Conservation (phyloP, 495 filamentous ascomycete species). For the Bacidia gigantensis region DNA sequence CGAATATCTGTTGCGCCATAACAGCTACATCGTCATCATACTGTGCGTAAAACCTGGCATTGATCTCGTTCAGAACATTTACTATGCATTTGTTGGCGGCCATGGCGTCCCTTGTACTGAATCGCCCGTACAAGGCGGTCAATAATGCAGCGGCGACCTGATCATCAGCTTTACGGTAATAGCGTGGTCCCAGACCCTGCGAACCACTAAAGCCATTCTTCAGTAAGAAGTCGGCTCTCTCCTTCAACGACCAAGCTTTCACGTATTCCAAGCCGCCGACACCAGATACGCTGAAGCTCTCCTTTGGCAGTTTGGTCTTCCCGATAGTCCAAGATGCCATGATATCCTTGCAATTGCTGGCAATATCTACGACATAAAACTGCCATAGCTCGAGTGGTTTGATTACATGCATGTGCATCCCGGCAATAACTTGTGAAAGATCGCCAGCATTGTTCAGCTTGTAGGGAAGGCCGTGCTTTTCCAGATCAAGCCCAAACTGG, state of each 20-base stretch:
- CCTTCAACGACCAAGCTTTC: constrained; percentile 38
- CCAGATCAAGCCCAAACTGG: constrained; percentile 57
- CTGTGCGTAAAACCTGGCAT: constrained; percentile 76
- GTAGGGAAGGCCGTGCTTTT: constrained; percentile 54
- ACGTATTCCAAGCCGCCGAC: constrained; percentile 41
- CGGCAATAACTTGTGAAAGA: constrained; percentile 72
- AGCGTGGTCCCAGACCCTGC: constrained; percentile 66
- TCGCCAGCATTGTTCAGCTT: constrained; percentile 57
- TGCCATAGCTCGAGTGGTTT: constrained; percentile 74
- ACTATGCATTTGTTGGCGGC: constrained; percentile 16
- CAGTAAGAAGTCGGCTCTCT: constrained; percentile 48
- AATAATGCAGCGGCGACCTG: constrained; percentile 53
- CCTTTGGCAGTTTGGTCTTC: constrained; percentile 32
- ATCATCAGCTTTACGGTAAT: constrained; percentile 54
- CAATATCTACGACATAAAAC: constrained; percentile 74
- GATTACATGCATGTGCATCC: constrained; percentile 66
- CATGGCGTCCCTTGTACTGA: constrained; percentile 35
- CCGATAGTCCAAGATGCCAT: constrained; percentile 57
- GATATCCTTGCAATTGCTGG: constrained; percentile 52
- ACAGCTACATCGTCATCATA: constrained; percentile 73
- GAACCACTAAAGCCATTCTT: constrained; percentile 51
- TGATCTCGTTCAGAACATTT: constrained; percentile 67
- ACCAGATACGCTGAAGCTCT: constrained; percentile 29
- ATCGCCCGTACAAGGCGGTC: constrained; percentile 53
- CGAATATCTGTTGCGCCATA: constrained; percentile 81